Evolutionary conservation across 1,284 basidiomycete species (phyloP).

Genomic region (Stygiomarasmius scandens): DNA sequence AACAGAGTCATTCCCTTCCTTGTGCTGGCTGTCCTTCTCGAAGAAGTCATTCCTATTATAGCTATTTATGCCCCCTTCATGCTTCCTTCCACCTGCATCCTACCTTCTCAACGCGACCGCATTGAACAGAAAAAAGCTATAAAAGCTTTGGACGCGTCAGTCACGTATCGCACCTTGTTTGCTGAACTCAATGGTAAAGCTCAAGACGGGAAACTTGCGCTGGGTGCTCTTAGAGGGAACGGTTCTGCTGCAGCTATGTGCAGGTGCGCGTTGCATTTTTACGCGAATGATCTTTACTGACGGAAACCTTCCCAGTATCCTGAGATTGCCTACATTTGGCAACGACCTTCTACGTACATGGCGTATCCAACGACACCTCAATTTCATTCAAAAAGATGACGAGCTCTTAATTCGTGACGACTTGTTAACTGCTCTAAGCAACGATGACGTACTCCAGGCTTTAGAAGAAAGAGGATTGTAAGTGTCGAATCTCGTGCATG

Average conservation of each 20-base stretch:
- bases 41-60: slow-evolving; percentile 83
- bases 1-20: slow-evolving; percentile 80
- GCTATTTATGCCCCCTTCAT: slow-evolving; percentile 86
- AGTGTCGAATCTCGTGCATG: slow-evolving; percentile 30
- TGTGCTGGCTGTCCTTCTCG: slow-evolving; percentile 72
- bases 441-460: slow-evolving; percentile 59
- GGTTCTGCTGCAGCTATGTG: slow-evolving; percentile 39
- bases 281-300: background rate
- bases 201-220: slow-evolving; percentile 32
- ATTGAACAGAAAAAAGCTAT: slow-evolving; percentile 66
- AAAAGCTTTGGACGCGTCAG: slow-evolving; percentile 40
- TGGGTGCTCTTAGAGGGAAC: slow-evolving; percentile 32
- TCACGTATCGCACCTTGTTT: slow-evolving; percentile 36
- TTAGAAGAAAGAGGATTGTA: slow-evolving; percentile 77
- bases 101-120: slow-evolving; percentile 79
- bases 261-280: slow-evolving; percentile 35
- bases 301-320: slow-evolving; percentile 40
- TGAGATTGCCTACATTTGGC: slow-evolving; percentile 63
- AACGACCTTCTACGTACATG: slow-evolving; percentile 51
- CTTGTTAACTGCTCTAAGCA: slow-evolving; percentile 46
- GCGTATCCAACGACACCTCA: slow-evolving; percentile 60
- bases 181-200: slow-evolving; percentile 33
- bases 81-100: slow-evolving; percentile 84
- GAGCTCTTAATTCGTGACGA: slow-evolving; percentile 54
- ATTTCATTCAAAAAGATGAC: slow-evolving; percentile 62